Conservation (phyloP, 306 rosid species). For the Acmispon strigosus region DNA sequence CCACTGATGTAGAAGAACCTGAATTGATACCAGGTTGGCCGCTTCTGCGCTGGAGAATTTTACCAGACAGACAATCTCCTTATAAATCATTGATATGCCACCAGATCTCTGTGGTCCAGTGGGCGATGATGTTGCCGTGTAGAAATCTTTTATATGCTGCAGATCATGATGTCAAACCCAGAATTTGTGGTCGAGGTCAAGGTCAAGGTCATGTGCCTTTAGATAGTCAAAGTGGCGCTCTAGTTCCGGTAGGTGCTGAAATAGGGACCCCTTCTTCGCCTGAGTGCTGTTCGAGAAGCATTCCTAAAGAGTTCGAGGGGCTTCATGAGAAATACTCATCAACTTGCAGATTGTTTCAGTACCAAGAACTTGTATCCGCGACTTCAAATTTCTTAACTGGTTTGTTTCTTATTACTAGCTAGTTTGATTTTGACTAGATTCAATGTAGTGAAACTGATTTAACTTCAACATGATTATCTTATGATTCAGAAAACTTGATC, state of each 20-base stretch:
- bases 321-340: slow-evolving; percentile 81
- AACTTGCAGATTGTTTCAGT: slow-evolving; percentile 68
- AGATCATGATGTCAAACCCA: slow-evolving; percentile 24
- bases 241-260: slow-evolving; percentile 55
- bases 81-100: slow-evolving; percentile 19
- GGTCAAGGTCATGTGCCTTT: slow-evolving; percentile 33
- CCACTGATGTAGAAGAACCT: slow-evolving; percentile 31
- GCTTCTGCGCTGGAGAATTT: slow-evolving; percentile 45
- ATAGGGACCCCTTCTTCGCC: slow-evolving; percentile 33
- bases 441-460: background rate
- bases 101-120: slow-evolving; percentile 79
- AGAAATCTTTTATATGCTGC: slow-evolving; percentile 35
- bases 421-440: background rate
- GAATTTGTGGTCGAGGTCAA: slow-evolving; percentile 18
- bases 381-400: slow-evolving; percentile 82
- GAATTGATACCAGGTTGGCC: slow-evolving; percentile 94
- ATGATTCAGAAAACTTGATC: slow-evolving; percentile 66
- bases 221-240: slow-evolving; percentile 65
- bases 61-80: slow-evolving; percentile 23
- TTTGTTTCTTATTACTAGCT: slow-evolving; percentile 25
- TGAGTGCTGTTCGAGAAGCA: slow-evolving; percentile 20
- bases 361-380: slow-evolving; percentile 65
- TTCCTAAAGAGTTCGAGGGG: slow-evolving; percentile 70
- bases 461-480: background rate
- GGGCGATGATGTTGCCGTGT: slow-evolving; percentile 89